Conservation (phyloP, 2,329 filamentous ascomycete genomes). For the Aspergillus puulaauensis region DNA sequence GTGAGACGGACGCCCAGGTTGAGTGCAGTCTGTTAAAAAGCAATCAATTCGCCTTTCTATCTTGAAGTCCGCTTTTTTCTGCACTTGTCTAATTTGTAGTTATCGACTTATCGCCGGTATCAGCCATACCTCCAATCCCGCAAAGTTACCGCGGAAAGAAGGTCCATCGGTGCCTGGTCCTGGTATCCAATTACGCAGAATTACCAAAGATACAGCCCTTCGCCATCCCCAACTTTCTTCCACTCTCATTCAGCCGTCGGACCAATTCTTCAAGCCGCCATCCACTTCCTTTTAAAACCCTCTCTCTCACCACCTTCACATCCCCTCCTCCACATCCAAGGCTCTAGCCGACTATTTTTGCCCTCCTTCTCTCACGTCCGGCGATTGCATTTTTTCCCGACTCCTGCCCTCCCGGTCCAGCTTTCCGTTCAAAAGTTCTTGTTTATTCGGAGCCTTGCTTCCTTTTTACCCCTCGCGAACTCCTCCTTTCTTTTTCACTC, state of each 20-base stretch:
- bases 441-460: constrained; percentile 14
- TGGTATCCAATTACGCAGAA: constrained; percentile 12
- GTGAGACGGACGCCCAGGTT: neutral
- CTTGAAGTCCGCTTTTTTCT: neutral
- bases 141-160: constrained; percentile 6
- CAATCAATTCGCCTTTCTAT: neutral
- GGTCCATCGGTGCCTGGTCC: constrained; percentile 18
- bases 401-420: constrained; percentile 3
- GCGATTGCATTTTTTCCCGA: constrained; percentile 10
- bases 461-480: constrained; percentile 2
- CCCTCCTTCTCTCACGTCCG: constrained; percentile 10
- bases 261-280: constrained; percentile 11
- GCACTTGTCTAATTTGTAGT: neutral
- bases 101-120: constrained; percentile 21
- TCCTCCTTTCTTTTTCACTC: constrained; percentile 5
- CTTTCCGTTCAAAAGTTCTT: constrained; percentile 20
- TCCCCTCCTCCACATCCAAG: constrained; percentile 11
- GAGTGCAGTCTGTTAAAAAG: constrained; percentile 10
- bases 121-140: constrained; percentile 8
- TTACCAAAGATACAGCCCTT: constrained; percentile 7
- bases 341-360: neutral
- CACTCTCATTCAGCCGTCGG: neutral
- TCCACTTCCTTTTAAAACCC: constrained; percentile 19
- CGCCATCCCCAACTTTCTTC: constrained; percentile 3
- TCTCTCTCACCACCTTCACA: constrained; percentile 13